Conservation (phyloP, 1,139 yeast genomes). For the Saccharomyces pastorianus region DNA sequence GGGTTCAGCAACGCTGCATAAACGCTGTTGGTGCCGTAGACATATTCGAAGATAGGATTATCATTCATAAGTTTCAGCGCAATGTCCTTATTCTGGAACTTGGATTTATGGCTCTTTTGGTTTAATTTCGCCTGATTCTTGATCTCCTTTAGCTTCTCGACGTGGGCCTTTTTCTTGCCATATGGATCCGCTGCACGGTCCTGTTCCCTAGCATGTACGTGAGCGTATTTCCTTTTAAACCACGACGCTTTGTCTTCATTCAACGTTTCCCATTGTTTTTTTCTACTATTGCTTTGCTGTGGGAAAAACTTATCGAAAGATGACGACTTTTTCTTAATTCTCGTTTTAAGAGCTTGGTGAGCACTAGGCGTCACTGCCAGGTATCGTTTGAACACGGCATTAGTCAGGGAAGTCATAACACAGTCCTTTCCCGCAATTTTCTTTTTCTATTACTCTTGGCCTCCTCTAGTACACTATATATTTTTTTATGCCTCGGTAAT, state of each 20-base stretch:
- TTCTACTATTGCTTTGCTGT: not conserved
- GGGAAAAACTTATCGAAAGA: not conserved
- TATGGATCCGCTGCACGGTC: slow-evolving; percentile 23
- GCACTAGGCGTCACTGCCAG: not conserved
- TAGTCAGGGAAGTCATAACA: not conserved
- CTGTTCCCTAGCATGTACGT: slow-evolving; percentile 45
- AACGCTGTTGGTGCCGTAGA: slow-evolving; percentile 74
- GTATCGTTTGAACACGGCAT: not conserved
- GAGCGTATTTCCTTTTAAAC: slow-evolving; percentile 50
- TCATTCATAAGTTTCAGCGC: not conserved
- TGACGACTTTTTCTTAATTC: not conserved
- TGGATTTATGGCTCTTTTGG: slow-evolving; percentile 12
- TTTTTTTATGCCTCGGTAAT: not conserved
- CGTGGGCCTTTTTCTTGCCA: slow-evolving; percentile 15
- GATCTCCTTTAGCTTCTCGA: slow-evolving; percentile 11
- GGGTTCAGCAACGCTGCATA: slow-evolving; percentile 55
- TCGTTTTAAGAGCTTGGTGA: not conserved
- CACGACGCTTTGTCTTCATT: slow-evolving; percentile 46
- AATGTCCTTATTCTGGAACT: slow-evolving; percentile 5
- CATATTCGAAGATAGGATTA: slow-evolving; percentile 54
- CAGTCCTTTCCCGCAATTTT: not conserved
- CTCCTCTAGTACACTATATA: not conserved
- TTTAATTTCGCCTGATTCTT: slow-evolving; percentile 9
- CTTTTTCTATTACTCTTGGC: not conserved
- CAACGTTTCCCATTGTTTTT: slow-evolving; percentile 54